A percentile compares a stretch with the other conserved stretches of the same genome.
These are phyloP conservation scores for Sclerotinia spermophila DNA, from an alignment of 2,329 filamentous ascomycete species.

Conservation along the genomic window DNA sequence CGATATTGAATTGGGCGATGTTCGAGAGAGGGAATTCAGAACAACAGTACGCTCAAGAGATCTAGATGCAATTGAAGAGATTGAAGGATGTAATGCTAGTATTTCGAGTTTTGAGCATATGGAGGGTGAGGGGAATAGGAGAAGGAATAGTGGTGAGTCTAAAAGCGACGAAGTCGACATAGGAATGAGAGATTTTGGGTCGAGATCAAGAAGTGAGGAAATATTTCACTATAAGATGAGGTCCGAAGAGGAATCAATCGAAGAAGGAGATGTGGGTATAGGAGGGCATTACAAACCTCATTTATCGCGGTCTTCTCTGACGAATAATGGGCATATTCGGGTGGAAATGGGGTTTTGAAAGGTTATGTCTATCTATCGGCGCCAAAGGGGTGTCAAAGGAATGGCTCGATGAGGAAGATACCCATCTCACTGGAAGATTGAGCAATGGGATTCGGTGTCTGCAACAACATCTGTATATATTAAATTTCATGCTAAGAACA, in stretches of 20 bases:
- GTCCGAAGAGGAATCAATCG: not conserved
- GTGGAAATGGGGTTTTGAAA: not conserved
- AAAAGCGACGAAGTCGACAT: too few relatives aligned
- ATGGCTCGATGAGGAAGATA: not conserved
- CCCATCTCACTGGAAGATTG: not conserved
- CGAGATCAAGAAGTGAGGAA: not conserved
- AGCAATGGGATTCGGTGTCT: not conserved
- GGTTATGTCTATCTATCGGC: not conserved
- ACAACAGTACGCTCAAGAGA: not conserved
- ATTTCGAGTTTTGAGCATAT: not conserved
- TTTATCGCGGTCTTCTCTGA: not conserved
- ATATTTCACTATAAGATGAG: not conserved
- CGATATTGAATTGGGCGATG: not conserved
- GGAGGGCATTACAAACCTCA: not conserved
- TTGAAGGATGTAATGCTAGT: not conserved
- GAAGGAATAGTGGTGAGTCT: not conserved
- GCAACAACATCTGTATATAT: not conserved
- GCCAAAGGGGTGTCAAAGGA: not conserved
- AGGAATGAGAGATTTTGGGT: not conserved
- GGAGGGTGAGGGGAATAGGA: not conserved
- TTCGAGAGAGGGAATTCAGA: not conserved
- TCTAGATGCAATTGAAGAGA: slow-evolving; percentile 1
- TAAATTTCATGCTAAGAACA: not conserved
- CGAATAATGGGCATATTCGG: rapidly evolving
- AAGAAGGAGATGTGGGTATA: not conserved